These are phyloP conservation scores for Epichloe typhina DNA, from an alignment of 2,329 filamentous ascomycete species.

Conservation along the genomic window DNA sequence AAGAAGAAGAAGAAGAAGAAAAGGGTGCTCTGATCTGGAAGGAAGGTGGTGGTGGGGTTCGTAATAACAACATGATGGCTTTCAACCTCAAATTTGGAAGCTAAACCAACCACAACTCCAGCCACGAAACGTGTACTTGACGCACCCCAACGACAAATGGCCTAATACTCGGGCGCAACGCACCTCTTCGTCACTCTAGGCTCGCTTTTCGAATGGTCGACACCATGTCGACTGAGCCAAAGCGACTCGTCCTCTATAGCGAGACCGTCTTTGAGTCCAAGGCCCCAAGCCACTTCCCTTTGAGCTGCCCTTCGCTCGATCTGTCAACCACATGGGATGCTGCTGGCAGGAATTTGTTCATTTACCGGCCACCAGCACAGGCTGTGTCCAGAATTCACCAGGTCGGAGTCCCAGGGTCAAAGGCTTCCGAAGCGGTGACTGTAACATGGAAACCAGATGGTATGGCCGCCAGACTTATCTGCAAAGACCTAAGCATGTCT, in stretches of 20 bases:
- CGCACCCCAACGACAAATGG: not conserved
- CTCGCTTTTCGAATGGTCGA: not conserved
- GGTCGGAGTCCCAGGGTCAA: conserved; percentile 25
- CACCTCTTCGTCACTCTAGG: not conserved
- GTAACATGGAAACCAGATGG: conserved; percentile 57
- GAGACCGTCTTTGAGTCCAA: conserved; percentile 44
- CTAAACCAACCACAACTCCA: not conserved
- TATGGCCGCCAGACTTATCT: conserved; percentile 21
- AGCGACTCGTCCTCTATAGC: conserved; percentile 34
- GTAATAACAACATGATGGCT: not conserved
- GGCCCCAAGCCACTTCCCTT: conserved; percentile 44
- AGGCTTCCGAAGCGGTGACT: conserved; percentile 30
- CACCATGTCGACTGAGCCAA: conserved; percentile 14
- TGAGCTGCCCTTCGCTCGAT: conserved; percentile 76
- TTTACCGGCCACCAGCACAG: conserved; percentile 71
- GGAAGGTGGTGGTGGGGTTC: not conserved
- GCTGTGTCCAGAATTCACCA: conserved; percentile 40
- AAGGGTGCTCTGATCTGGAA: not conserved
- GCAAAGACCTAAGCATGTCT: too few species aligned
- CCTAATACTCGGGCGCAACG: not conserved
- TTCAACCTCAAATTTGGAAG: not conserved
- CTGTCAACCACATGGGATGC: conserved; percentile 59
- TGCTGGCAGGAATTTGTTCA: conserved; percentile 54
- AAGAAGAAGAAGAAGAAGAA: not conserved
- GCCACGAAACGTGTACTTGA: not conserved